Conservation (phyloP, 345 rosid species). For the Linum trigynum region DNA sequence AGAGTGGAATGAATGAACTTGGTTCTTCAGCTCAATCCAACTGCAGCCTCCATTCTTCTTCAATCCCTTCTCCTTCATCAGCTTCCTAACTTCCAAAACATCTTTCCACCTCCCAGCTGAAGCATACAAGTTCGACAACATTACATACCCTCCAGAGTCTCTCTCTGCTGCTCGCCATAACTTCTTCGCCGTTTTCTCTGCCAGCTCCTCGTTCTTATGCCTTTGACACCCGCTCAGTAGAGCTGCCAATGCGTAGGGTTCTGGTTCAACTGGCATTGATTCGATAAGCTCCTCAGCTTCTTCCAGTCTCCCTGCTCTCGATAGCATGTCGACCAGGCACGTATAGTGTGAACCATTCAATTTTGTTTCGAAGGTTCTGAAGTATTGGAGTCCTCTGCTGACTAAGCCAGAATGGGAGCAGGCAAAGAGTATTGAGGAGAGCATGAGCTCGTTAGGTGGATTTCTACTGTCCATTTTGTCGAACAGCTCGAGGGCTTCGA, state of each 20-base stretch:
- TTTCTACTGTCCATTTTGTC: conserved; percentile 32
- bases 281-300: conserved; percentile 49
- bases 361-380: conserved; percentile 38
- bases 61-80: conserved; percentile 45
- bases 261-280: conserved; percentile 40
- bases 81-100: conserved; percentile 33
- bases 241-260: conserved; percentile 40
- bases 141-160: conserved; percentile 30
- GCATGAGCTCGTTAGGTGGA: conserved; percentile 35
- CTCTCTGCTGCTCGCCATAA: conserved; percentile 30
- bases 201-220: conserved; percentile 37
- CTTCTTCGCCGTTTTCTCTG: conserved; percentile 33
- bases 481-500: conserved; percentile 36
- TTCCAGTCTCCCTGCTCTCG: conserved; percentile 43
- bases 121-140: conserved; percentile 53
- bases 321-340: conserved; percentile 50
- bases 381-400: conserved; percentile 34
- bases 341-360: conserved; percentile 40
- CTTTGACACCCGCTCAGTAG: conserved; percentile 45
- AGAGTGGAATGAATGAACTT: conserved; percentile 34
- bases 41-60: conserved; percentile 44
- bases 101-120: conserved; percentile 50
- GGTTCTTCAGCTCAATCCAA: conserved; percentile 46
- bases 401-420: conserved; percentile 49
- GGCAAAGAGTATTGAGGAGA: conserved; percentile 44